phyloP scores from a whole-genome alignment of 805 yeast species.

The Saccharomycopsis capsularis region DNA sequence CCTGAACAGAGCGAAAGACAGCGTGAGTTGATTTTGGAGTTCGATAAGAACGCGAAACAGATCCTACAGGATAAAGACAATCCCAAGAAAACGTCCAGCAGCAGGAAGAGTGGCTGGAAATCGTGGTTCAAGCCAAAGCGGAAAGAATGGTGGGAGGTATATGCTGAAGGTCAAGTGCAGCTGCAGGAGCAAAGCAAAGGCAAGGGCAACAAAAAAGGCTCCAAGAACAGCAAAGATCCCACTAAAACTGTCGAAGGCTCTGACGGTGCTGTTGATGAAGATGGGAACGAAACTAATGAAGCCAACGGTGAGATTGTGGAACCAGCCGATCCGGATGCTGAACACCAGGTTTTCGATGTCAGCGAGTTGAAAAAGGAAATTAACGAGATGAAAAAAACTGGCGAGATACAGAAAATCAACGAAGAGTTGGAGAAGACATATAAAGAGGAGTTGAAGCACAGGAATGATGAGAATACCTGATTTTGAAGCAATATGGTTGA shows the following conservation, averaged over 20 bases:
- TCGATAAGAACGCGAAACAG: conserved; percentile 74
- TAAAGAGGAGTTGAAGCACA: neutral
- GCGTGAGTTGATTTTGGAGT: conserved; percentile 72
- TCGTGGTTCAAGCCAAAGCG: conserved; percentile 46
- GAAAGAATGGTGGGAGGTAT: conserved; percentile 52
- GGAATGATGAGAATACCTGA: no score
- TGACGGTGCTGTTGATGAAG: no score
- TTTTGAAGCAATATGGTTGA: no score
- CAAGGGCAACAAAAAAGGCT: conserved; percentile 31
- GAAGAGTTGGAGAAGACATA: conserved; percentile 20
- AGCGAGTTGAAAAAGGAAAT: conserved; percentile 34
- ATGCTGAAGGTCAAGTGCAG: conserved; percentile 28
- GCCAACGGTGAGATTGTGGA: conserved; percentile 33
- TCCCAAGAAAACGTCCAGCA: conserved; percentile 27
- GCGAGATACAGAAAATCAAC: conserved; percentile 14
- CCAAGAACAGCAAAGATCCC: neutral
- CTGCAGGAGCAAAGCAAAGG: conserved; percentile 38
- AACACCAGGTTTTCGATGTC: conserved; percentile 26
- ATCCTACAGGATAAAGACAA: conserved; percentile 38
- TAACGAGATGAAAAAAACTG: conserved; percentile 23
- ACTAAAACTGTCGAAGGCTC: neutral
- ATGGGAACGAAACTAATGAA: conserved; percentile 32
- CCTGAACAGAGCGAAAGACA: conserved; percentile 81
- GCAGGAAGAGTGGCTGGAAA: conserved; percentile 34
- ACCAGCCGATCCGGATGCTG: conserved; percentile 30